These are phyloP conservation scores for Apophysomyces sp. DNA, from an alignment of 371 early-diverging fungal genomes.

Conservation along the genomic window DNA sequence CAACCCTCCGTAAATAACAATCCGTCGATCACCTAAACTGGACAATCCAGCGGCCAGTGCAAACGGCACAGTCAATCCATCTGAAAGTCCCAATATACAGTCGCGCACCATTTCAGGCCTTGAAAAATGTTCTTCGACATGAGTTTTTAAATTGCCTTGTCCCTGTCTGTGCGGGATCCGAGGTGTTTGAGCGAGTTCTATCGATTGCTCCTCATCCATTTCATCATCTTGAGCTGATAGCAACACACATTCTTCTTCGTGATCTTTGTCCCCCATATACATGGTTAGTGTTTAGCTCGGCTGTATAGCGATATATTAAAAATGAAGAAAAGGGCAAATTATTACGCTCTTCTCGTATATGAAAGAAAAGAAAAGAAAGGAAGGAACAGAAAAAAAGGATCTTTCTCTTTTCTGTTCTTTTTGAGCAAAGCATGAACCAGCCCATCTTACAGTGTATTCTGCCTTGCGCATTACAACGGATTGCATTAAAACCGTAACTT, in stretches of 20 bases:
- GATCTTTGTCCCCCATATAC: background rate
- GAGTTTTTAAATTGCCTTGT: conserved; percentile 31
- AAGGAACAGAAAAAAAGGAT: background rate
- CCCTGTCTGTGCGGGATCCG: conserved; percentile 39
- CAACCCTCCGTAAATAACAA: conserved; percentile 71
- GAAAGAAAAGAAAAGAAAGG: background rate
- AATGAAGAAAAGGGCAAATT: background rate
- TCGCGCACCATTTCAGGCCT: conserved; percentile 69
- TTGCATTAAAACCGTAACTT: too few relatives aligned
- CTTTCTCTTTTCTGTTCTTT: background rate
- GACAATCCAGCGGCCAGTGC: conserved; percentile 75
- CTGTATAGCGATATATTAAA: background rate
- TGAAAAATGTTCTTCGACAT: conserved; percentile 63
- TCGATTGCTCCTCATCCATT: background rate
- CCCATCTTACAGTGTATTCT: too few relatives aligned
- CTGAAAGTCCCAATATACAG: conserved; percentile 66
- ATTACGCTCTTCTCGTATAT: background rate
- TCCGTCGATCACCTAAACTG: conserved; percentile 50
- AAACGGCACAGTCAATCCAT: conserved; percentile 78
- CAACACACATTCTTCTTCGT: background rate
- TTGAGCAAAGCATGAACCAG: too few relatives aligned
- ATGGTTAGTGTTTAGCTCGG: background rate
- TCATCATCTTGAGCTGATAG: background rate
- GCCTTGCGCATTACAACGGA: too few relatives aligned
- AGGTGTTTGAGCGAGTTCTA: background rate